Base-by-base conservation (phyloP, 2,329 filamentous ascomycete genomes). In the Monosporascus sp. region DNA sequence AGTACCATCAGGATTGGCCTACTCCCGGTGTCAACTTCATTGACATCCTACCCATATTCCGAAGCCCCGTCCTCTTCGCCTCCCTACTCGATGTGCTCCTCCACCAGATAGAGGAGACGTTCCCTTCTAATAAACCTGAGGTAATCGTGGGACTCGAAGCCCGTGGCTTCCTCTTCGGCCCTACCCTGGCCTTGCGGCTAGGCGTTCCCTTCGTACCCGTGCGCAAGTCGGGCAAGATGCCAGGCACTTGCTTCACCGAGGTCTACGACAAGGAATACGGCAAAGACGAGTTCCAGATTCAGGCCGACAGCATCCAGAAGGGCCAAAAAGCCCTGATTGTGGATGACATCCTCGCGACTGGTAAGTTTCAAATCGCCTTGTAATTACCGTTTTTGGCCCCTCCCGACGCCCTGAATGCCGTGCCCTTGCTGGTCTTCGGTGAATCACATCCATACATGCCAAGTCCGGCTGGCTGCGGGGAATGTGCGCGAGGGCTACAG, bases 321-420 rank as follows among this genome's bases (percentile, higher is more conserved):
- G 92, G 92, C 37, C 90, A 96, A 76, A 92, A 87, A 72, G 93
- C 96, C 54, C 77, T 99, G 57, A 82, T 99, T 60, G 91, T 99
- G 35, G 94, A 99, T 72, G 94, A 99, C 71, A 96, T 99, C 68
- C 97, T 99, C 76, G 94, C 94, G 53, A 99, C 94, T 60, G 93
- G 93, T 96, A 79, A 72, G 87, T 75, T 49, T 41, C 50, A 51
- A 47, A 47, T 48, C 51, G 20, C 9, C 27, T 27, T 48, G 51
- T 14, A 35, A 14, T 35, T 5, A 14, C 31, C 31, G 31, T 35
- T 35, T 35, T 9, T 35, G 9, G 31, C 31, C 9, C 31, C 31
- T 35, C 31, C 31, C 31, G 14, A 14, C 9, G 9, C 14, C 31
- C 31, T 35, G 31, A 35, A 35, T 35, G 9, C 9, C 11, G 31